Evolutionary conservation across 2,329 filamentous ascomycete genomes (phyloP), one percentile per base, ranked within the genome.

Genomic region (Anisogramma anomala): DNA sequence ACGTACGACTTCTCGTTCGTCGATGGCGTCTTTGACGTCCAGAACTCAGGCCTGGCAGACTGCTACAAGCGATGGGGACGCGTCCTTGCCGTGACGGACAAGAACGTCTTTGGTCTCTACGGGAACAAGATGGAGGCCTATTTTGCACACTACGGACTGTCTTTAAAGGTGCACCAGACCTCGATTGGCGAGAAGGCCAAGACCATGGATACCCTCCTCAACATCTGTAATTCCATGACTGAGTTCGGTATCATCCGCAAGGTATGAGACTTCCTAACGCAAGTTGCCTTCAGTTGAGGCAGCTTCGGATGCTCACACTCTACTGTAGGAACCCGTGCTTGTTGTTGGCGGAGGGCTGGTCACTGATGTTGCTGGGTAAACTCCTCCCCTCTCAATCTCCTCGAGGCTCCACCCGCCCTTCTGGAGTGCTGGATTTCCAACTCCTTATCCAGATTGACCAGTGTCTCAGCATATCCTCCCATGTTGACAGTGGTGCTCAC

Each of bases 181-280:
- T 80, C 78, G 64, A 82, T 84, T 55, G 79, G 80, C 10, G 80
- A 84, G 57, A 83, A 83, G 61, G 79, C 79, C 31, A 84, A 84
- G 68, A 79, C 73, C 1, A 79, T 84, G 52, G 74, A 82, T 20
- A 83, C 79, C 0, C 67, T 83, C 44, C 58, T 82, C 38, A 73
- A 68, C 50, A 83, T 84, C 51, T 77, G 81, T 39, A 78, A 84
- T 55, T 80, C 77, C 3, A 84, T 84, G 79, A 84, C 68, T 42
- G 75, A 82, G 18, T 84, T 84, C 54, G 80, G 80, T 20, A 75
- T 82, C 41, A 79, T 73, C 50, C 68, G 78, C 50, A 82, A 80
- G 63, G 69, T 62, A 51, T 41, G 50, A 46, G 33, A 32, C 20
- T 13, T 14, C 1, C 4, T 1, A 2, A 6, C 3, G 2, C 13